Evolutionary conservation across 1,284 basidiomycete genomes (phyloP).

Genomic region (Leccinum variabile): DNA sequence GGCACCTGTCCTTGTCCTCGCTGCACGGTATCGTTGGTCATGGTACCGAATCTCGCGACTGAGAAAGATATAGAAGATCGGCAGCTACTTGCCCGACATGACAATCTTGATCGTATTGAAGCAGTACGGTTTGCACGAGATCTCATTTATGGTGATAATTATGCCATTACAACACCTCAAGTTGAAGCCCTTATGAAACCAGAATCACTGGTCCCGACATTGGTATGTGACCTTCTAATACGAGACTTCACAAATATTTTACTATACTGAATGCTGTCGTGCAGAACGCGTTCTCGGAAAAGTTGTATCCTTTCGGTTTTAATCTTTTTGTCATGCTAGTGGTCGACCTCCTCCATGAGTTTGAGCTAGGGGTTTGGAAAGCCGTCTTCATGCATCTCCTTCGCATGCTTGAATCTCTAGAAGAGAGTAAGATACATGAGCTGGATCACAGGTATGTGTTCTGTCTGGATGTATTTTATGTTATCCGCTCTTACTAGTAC

Average conservation of each 20-base stretch:
- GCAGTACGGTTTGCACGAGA: background rate
- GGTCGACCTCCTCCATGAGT: no score
- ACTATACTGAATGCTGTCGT: background rate
- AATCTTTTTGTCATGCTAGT: no score
- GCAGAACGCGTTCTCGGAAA: background rate
- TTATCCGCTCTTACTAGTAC: no score
- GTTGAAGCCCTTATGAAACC: background rate
- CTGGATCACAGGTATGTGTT: no score
- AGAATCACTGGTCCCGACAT: background rate
- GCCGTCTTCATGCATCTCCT: no score
- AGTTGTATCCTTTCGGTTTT: no score
- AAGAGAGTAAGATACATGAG: no score
- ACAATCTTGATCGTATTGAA: background rate
- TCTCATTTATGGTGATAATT: accelerated
- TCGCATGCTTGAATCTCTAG: no score
- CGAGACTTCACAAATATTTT: background rate
- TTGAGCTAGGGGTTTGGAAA: no score
- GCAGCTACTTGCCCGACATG: background rate
- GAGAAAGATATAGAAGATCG: background rate
- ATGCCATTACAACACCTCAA: background rate
- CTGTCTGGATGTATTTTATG: no score
- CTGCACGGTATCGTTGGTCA: background rate
- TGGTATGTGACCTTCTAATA: background rate
- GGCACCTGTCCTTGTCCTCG: background rate
- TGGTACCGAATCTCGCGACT: background rate